Base-by-base conservation (phyloP, 805 yeast species). In the Cyberlindnera suaveolens region DNA sequence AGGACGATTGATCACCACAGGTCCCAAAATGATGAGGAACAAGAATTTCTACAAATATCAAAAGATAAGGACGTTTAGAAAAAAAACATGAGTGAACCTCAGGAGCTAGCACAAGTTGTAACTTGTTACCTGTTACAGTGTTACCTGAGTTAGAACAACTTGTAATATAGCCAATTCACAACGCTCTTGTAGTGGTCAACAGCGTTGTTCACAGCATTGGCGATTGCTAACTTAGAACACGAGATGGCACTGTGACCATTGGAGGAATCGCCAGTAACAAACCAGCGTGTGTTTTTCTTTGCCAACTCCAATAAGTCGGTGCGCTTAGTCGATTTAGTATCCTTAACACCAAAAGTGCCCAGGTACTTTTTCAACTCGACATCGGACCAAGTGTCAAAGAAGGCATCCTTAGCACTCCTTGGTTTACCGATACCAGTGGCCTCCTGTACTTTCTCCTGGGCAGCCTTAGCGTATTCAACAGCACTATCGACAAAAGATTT, bases 321-420 rank as follows among this genome's bases (percentile, higher is more conserved):
- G 40, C 62, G 61, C 17, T 46, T 49, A 33, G 57, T 49, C 36
- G 47, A 45, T 33, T 58, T 56, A 5, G 60, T 48, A 27, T 61
- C 43, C 14, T 62, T 58, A 34, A 63, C 53, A n/a, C 78, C 78
- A 54, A 67, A 72, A 3, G 68, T 60, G 15, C 60, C 56, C 44
- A 74, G 53, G 49, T 73, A 74, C 14, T 62, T 47, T 36, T 49
- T 60, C 43, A 75, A 55, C 43, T 75, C 79, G 19, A 65, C 65
- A 15, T 60, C 61, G 2, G 74, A 62, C 73, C 75, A 73, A 9
- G 65, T 54, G 23, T 66, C 59, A 42, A 72, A 63, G 15, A 65
- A 50, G 1, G 53, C 45, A 34, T 56, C 61, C 40, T 46, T 47
- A 3, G 44, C 35, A 13, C 37, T 36, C 37, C 39, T 42, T 19